Conservation (phyloP, 257 asterid genomes). For the Salvia hispanica region DNA sequence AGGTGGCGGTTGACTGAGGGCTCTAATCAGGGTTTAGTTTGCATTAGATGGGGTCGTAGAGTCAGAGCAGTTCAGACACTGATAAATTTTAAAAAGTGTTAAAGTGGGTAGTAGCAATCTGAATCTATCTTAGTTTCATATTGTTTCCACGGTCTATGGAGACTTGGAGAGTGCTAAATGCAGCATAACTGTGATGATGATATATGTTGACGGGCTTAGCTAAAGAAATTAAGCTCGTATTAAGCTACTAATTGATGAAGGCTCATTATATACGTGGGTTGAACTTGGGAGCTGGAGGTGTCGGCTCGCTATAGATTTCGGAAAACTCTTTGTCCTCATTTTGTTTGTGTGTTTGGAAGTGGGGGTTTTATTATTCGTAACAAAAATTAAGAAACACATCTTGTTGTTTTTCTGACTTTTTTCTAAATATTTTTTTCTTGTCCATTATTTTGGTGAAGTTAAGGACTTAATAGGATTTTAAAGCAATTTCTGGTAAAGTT, state of each 20-base stretch:
- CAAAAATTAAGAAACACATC: neutral
- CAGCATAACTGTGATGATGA: neutral
- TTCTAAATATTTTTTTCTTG: neutral
- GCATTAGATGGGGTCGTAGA: neutral
- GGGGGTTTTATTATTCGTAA: neutral
- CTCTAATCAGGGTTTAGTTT: neutral
- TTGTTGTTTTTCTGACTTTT: neutral
- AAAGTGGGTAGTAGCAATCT: neutral
- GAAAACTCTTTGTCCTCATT: conserved; percentile 10
- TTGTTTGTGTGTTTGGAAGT: neutral
- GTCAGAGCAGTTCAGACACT: neutral
- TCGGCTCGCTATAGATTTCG: conserved; percentile 19
- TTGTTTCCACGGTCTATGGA: neutral
- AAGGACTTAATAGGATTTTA: neutral
- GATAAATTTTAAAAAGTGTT: neutral
- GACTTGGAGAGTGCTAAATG: neutral
- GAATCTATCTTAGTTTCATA: neutral
- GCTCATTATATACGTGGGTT: neutral
- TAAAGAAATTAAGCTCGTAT: conserved; percentile 1
- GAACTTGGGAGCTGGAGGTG: neutral
- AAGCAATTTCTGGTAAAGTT: neutral
- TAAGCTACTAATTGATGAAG: conserved; percentile 4
- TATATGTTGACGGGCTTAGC: neutral
- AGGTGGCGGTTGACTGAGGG: neutral
- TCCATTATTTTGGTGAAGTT: conserved; percentile 1